A percentile compares a stretch with the other conserved stretches of the same genome.
Conservation (phyloP, 805 yeast species). For the Starmerella davenportii region DNA sequence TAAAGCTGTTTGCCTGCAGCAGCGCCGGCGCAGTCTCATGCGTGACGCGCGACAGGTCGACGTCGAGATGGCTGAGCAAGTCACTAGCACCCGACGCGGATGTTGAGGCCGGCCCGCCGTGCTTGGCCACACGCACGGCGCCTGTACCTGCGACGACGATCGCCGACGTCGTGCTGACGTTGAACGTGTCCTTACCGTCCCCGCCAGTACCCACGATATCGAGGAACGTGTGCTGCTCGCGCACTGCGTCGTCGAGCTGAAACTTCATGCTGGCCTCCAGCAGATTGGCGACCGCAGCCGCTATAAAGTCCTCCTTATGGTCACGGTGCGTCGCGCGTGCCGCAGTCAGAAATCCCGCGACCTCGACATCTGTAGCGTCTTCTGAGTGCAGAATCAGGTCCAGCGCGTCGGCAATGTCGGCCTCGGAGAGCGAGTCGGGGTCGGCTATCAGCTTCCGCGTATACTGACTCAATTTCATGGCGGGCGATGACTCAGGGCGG, state of each 20-base stretch:
- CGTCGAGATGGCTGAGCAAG: constrained; percentile 59
- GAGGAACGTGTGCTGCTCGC: constrained; percentile 32
- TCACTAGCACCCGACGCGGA: constrained; percentile 91
- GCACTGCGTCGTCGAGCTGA: constrained; percentile 6
- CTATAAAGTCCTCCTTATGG: constrained; percentile 61
- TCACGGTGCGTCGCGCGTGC: constrained; percentile 59
- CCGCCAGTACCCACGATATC: constrained; percentile 99
- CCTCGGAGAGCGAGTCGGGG: constrained; percentile 46
- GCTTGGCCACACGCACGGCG: constrained; percentile 63
- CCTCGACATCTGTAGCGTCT: constrained; percentile 47
- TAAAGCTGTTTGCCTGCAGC: constrained; percentile 31
- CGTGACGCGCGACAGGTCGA: constrained; percentile 57
- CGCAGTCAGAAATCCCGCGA: constrained; percentile 62
- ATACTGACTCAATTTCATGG: constrained; percentile 27
- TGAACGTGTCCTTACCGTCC: constrained; percentile 93
- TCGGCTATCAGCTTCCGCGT: constrained; percentile 43
- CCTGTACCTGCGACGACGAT: constrained; percentile 80
- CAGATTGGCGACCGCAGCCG: constrained; percentile 68
- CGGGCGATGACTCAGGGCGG: too few relatives aligned
- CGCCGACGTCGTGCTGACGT: constrained; percentile 88
- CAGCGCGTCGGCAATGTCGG: constrained; percentile 49
- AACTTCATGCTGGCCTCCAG: constrained; percentile 29
- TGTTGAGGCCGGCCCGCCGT: constrained; percentile 94
- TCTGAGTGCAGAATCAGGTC: constrained; percentile 25
- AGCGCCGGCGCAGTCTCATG: constrained; percentile 41